Evolutionary conservation across 2,329 filamentous ascomycete species (phyloP), one percentile per base, ranked within the genome.

Genomic region (Nothopassalora personata): DNA sequence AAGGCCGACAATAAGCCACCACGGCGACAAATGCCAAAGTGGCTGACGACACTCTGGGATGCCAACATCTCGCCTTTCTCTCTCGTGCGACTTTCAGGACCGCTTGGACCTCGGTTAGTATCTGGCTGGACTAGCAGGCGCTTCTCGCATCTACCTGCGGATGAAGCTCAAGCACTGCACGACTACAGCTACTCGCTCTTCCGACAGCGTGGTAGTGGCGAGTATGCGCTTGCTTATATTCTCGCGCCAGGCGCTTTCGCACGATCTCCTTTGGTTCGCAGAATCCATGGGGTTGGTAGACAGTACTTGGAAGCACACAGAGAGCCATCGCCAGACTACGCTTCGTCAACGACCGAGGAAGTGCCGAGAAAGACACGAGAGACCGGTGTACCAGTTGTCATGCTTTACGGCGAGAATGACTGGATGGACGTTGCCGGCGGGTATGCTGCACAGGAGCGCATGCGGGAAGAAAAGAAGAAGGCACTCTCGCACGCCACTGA

Each of bases 371-470:
- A 83, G 64, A 77, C 89, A 56, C 78, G 88, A 63, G 77, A 83
- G 49, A 87, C 86, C 54, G 82, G 79, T 70, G 83, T 90, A 66
- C 81, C 83, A 57, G 82, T 97, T 33, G 83, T 97, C 8, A 84
- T 99, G 72, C 92, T 97, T 89, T 99, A 99, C 71, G 94, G 94
- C 63, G 92, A 97, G 68, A 87, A 94, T 70, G 94, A 99, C 78
- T 99, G 94, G 94, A 99, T 99, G 94, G 94, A 99, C 66, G 86
- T 94, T 8, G 85, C 86, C 0, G 94, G 92, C 30, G 94, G 94
- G 0, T 84, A 86, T 50, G 91, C 89, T 0, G 86, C 92, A 0
- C 84, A 89, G 70, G 84, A 92, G 74, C 91, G 88, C 73, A 82
- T 97, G 11, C 86, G 90, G 60, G 80, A 86, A 59, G 85, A 87